Evolutionary conservation across 768 basidiomycete species (phyloP).

Genomic region (Cantharellus anzutake): DNA sequence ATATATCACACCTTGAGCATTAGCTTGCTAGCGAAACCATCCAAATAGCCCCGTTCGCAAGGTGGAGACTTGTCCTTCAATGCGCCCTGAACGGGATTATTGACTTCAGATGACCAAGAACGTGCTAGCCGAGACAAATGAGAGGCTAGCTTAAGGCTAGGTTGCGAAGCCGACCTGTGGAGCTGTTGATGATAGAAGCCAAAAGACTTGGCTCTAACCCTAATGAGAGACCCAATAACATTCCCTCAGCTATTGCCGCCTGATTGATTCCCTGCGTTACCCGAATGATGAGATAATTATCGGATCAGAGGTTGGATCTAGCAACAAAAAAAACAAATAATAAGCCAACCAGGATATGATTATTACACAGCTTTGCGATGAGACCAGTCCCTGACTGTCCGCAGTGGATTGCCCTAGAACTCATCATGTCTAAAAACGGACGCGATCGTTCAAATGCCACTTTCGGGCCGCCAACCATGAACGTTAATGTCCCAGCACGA

Average conservation of each 20-base stretch:
- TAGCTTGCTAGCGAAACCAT: conserved; percentile 64
- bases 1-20: conserved; percentile 51
- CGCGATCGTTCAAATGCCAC: conserved; percentile 35
- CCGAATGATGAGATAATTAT: conserved; percentile 18
- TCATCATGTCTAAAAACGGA: conserved; percentile 50
- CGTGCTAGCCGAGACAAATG: conserved; percentile 33
- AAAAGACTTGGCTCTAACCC: conserved; percentile 46
- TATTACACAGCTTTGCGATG: conserved; percentile 84
- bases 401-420: conserved; percentile 64
- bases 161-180: conserved; percentile 7
- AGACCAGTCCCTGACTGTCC: conserved; percentile 66
- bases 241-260: conserved; percentile 73
- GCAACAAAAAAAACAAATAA: background rate
- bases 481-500: conserved; percentile 69
- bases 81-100: conserved; percentile 71
- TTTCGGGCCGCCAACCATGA: conserved; percentile 72
- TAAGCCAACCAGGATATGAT: conserved; percentile 23
- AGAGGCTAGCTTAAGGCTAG: background rate
- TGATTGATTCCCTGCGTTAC: conserved; percentile 41
- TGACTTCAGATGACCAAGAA: conserved; percentile 71
- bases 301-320: background rate
- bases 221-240: conserved; percentile 69
- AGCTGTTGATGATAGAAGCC: conserved; percentile 62
- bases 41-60: conserved; percentile 65
- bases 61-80: conserved; percentile 51